Conservation (phyloP, 257 asterid genomes). For the Salvia miltiorrhiza region DNA sequence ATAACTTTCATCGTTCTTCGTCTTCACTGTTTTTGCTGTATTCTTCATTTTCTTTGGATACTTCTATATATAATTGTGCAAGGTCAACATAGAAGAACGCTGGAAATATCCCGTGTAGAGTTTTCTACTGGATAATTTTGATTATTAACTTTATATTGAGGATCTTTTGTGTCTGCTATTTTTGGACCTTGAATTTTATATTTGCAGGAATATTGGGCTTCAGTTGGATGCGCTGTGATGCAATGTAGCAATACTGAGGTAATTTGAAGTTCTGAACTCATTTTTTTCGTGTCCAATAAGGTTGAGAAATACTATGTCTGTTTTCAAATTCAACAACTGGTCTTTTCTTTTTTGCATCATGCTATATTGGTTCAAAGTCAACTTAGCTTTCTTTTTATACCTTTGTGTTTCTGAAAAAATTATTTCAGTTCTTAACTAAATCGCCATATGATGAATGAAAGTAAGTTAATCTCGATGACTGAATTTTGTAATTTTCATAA, state of each 20-base stretch:
- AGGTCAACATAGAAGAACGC: not conserved
- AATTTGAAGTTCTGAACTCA: not conserved
- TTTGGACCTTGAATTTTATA: not conserved
- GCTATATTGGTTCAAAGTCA: not conserved
- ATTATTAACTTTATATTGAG: not conserved
- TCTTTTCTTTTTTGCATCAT: not conserved
- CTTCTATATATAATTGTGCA: no score
- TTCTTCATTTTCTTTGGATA: not conserved
- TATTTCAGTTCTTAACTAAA: not conserved
- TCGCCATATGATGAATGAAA: not conserved
- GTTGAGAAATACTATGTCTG: not conserved
- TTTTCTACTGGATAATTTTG: not conserved
- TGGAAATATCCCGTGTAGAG: not conserved
- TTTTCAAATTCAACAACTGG: not conserved
- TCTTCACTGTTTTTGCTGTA: not conserved
- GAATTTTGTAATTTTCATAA: not conserved
- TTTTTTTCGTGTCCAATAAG: not conserved
- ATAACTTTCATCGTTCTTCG: not conserved
- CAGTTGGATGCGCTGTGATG: slow-evolving; percentile 96
- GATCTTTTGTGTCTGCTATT: not conserved
- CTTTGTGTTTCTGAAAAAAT: not conserved
- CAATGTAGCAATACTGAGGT: slow-evolving; percentile 99
- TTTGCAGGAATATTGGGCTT: slow-evolving; percentile 95
- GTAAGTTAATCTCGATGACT: no score
- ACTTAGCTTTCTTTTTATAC: not conserved